Evolutionary conservation across 441 rosid species (phyloP).

Genomic region (Geranium incanum): DNA sequence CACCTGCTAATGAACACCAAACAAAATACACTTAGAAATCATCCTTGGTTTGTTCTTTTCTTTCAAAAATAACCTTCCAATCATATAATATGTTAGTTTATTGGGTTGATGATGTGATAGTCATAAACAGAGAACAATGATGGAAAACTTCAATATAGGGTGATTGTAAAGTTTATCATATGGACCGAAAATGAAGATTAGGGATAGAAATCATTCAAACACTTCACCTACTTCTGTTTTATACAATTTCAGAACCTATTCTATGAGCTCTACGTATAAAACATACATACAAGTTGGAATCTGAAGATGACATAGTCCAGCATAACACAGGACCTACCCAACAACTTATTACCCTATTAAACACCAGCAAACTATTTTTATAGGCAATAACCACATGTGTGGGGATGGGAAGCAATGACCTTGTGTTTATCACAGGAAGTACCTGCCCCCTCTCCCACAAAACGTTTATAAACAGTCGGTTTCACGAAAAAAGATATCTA

Average conservation of each 20-base stretch:
- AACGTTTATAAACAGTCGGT: slow-evolving; percentile 10
- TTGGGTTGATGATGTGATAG: background rate
- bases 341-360: slow-evolving; percentile 3
- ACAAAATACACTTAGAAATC: slow-evolving; percentile 4
- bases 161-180: background rate
- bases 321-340: slow-evolving; percentile 1
- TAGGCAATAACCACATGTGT: background rate
- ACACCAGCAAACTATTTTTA: background rate
- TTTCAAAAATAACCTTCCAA: background rate
- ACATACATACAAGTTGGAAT: slow-evolving; percentile 3
- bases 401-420: background rate
- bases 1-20: background rate
- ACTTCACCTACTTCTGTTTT: background rate
- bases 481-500: slow-evolving; percentile 2
- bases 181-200: background rate
- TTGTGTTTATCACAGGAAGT: background rate
- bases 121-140: background rate
- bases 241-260: slow-evolving; percentile 3
- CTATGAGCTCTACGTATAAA: background rate
- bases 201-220: background rate
- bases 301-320: background rate
- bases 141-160: background rate
- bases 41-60: background rate
- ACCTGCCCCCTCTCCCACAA: background rate
- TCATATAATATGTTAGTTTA: background rate